Base-by-base conservation (phyloP, 2,329 filamentous ascomycete genomes). In the Colletotrichum spinosum region DNA sequence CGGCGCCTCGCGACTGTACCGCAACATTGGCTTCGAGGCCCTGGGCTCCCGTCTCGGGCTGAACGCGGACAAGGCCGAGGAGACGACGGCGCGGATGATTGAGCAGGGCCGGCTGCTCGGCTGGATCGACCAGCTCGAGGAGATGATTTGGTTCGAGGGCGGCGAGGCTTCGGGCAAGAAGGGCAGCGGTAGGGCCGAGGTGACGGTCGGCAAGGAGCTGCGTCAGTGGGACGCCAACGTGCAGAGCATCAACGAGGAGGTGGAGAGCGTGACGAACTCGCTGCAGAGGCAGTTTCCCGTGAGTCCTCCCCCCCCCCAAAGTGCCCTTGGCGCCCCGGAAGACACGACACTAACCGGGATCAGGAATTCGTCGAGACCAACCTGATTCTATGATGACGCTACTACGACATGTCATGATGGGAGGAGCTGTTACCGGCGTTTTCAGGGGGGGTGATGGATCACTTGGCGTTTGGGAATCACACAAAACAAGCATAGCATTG, bases 31-130 rank as follows among this genome's bases (percentile, higher is more conserved):
- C 4, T 89, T 93, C 70, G 90, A 92, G 62, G 89, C 90, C 34
- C 84, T 99, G 1, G 96, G 90, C 0, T 81, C 84, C 44, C 84
- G 97, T 42, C 82, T 99, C 12, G 94, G 92, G 0, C 84, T 97
- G 5, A 88, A 92, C 64, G 88, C 88, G 0, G 92, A 92, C 55
- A 91, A 90, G 76, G 95, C 95, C 4, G 96, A 99, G 81, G 90
- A 92, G 64, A 97, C 96, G 58, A 96, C 95, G 11, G 94, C 95
- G 5, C 86, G 89, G 71, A 99, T 99, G 96, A 93, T 99, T 72
- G 94, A 98, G 81, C 94, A 97, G 78, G 94, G 93, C 9, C 89
- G 96, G 38, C 80, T 99, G 55, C 88, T 91, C 3, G 96, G 95
- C 8, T 89, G 91, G 62, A 98, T 99, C 73, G 95, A 99, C 78